A percentile compares a stretch with the other conserved stretches of the same genome.
Conservation (phyloP, 2,329 filamentous ascomycete species). For the Dryadomyces quercivorus region DNA sequence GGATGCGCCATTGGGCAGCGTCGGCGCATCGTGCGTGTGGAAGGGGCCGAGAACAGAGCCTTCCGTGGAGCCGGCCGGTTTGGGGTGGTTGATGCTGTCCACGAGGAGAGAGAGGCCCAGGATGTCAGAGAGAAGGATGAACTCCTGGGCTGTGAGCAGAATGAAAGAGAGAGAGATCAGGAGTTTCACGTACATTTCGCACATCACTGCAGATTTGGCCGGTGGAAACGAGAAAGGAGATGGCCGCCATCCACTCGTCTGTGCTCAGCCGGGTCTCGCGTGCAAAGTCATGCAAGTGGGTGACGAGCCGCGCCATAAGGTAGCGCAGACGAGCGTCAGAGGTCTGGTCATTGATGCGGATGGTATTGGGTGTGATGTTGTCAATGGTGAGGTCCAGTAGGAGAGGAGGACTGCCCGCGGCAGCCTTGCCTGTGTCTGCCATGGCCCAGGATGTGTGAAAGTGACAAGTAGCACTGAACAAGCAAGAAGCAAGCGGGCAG, state of each 20-base stretch:
- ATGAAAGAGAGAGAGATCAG: background rate
- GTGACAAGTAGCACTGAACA: too few species aligned
- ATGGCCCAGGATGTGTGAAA: background rate
- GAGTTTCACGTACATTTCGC: slow-evolving; percentile 43
- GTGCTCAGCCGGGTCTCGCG: slow-evolving; percentile 66
- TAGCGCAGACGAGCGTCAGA: slow-evolving; percentile 55
- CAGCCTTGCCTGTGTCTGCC: background rate
- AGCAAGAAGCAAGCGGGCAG: background rate
- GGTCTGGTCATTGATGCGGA: slow-evolving; percentile 62
- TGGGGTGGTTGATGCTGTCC: slow-evolving; percentile 75
- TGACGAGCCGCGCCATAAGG: slow-evolving; percentile 59
- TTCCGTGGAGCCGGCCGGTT: slow-evolving; percentile 57
- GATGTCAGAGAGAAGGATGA: slow-evolving; percentile 71
- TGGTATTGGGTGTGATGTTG: slow-evolving; percentile 68
- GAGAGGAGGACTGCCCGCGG: slow-evolving; percentile 3
- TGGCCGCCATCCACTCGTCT: slow-evolving; percentile 64
- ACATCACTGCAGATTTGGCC: slow-evolving; percentile 66
- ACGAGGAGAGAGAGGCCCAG: slow-evolving; percentile 70
- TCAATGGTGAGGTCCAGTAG: slow-evolving; percentile 56
- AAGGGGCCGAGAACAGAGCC: slow-evolving; percentile 74
- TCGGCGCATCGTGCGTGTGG: slow-evolving; percentile 65
- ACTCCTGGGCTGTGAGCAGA: slow-evolving; percentile 33
- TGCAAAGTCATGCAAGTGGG: slow-evolving; percentile 72
- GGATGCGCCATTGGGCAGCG: slow-evolving; percentile 38
- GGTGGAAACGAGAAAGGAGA: slow-evolving; percentile 58